phyloP scores from a whole-genome alignment of 1,284 basidiomycete species.

The Pseudozyma hubeiensis region DNA sequence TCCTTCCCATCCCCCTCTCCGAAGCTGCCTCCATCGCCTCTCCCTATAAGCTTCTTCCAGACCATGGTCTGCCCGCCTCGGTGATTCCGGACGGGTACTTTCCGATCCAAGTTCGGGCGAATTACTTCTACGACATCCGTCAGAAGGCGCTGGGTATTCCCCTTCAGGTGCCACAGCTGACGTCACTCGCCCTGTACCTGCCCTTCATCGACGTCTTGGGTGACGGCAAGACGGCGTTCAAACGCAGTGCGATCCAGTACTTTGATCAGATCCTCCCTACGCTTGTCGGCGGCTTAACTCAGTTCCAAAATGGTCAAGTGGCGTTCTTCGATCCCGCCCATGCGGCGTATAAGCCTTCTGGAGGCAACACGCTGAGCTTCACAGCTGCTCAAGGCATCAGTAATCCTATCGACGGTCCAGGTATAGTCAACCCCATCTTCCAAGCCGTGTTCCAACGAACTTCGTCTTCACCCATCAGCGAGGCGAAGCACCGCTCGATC shows the following conservation, averaged over 20 bases:
- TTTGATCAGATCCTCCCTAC: constrained; percentile 19
- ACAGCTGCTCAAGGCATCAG: constrained; percentile 16
- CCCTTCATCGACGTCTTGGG: constrained; percentile 21
- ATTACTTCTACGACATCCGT: constrained; percentile 27
- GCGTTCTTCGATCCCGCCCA: constrained; percentile 27
- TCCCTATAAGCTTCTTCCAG: constrained; percentile 14
- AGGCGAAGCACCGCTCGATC: constrained; percentile 7
- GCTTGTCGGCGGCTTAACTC: constrained; percentile 15
- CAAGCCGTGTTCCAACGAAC: constrained; percentile 15
- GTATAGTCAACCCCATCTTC: constrained; percentile 15
- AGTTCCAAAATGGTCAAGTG: constrained; percentile 17
- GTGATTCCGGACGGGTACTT: constrained; percentile 23
- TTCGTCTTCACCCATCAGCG: constrained; percentile 11
- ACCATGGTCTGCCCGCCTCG: constrained; percentile 15
- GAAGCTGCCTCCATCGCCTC: constrained; percentile 15
- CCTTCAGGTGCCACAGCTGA: constrained; percentile 21
- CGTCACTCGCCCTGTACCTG: constrained; percentile 15
- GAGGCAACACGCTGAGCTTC: constrained; percentile 13
- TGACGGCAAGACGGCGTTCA: constrained; percentile 11
- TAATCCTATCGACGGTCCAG: constrained; percentile 26
- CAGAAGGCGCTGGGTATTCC: constrained; percentile 12
- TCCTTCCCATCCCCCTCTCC: constrained; percentile 23
- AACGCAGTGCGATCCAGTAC: constrained; percentile 17
- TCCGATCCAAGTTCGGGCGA: constrained; percentile 10
- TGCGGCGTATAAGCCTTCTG: constrained; percentile 22